phyloP scores from a whole-genome alignment of 306 rosid genomes.

The Rubus idaeus region DNA sequence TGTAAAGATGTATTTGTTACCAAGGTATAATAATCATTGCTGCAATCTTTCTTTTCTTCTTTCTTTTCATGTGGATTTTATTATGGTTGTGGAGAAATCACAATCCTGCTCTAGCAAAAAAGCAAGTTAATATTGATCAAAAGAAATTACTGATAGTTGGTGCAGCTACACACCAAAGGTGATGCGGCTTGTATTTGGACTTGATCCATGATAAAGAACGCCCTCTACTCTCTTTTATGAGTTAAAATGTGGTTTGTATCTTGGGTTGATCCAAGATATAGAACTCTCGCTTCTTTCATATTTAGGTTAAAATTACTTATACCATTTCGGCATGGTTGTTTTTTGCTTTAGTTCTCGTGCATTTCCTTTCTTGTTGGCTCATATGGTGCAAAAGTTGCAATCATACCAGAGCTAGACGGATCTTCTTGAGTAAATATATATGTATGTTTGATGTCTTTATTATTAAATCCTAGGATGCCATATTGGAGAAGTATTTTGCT shows the following conservation, averaged over 20 bases:
- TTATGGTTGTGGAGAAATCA: background rate
- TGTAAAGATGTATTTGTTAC: conserved; percentile 69
- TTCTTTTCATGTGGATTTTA: background rate
- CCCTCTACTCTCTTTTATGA: background rate
- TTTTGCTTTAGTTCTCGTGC: background rate
- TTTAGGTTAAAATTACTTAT: background rate
- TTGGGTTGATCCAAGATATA: conserved; percentile 1
- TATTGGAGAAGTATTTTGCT: conserved; percentile 58
- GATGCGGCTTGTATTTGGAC: background rate
- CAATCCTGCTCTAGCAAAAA: too few relatives aligned
- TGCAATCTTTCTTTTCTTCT: background rate
- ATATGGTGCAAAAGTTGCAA: background rate
- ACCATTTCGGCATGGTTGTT: background rate
- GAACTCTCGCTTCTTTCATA: background rate
- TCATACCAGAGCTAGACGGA: background rate
- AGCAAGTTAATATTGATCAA: too few relatives aligned
- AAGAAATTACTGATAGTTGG: background rate
- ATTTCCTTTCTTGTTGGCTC: background rate
- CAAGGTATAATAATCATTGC: conserved; percentile 46
- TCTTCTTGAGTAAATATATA: background rate
- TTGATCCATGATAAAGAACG: conserved; percentile 1
- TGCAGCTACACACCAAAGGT: background rate
- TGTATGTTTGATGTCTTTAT: background rate
- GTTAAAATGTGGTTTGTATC: background rate
- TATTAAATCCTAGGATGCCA: conserved; percentile 54